phyloP scores from a whole-genome alignment of 352 stramenopile species.

The Globisporangium solare region DNA sequence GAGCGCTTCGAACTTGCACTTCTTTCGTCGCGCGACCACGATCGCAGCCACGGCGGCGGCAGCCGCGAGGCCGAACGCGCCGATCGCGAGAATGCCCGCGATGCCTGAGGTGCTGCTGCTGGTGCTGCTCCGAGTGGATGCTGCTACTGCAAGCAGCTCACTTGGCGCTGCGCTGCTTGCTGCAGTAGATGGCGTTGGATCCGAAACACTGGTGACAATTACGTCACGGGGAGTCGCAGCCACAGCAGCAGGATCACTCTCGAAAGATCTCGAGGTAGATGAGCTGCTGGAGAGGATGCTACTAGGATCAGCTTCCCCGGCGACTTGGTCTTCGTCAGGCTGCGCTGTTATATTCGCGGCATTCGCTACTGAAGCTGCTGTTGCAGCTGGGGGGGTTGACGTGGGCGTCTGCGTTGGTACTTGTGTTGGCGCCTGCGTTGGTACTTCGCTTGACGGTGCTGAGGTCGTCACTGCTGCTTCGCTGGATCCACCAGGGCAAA shows the following conservation, averaged over 20 bases:
- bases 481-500: conserved; percentile 30
- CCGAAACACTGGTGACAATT: neutral
- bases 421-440: conserved; percentile 14
- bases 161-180: neutral
- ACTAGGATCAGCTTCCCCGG: conserved; percentile 1
- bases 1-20: conserved; percentile 23
- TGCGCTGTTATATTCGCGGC: neutral
- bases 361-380: conserved; percentile 1
- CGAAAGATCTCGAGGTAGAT: neutral
- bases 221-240: neutral
- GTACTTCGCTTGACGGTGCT: neutral
- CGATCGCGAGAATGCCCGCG: conserved; percentile 13
- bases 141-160: neutral
- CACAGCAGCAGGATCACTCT: no score
- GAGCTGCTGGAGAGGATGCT: neutral
- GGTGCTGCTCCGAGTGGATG: conserved; percentile 2
- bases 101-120: neutral
- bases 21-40: conserved; percentile 28
- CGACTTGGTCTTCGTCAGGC: neutral
- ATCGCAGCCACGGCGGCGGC: conserved; percentile 19
- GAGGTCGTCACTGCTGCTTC: conserved; percentile 6
- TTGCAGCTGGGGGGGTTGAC: no score
- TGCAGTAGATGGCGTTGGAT: no score
- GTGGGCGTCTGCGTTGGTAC: conserved; percentile 1
- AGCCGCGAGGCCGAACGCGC: conserved; percentile 13